Percentiles rank a stretch among this genome's conserved stretches.
Evolutionary conservation across 2,329 filamentous ascomycete genomes (phyloP).

Genomic region (Eutypa lata): DNA sequence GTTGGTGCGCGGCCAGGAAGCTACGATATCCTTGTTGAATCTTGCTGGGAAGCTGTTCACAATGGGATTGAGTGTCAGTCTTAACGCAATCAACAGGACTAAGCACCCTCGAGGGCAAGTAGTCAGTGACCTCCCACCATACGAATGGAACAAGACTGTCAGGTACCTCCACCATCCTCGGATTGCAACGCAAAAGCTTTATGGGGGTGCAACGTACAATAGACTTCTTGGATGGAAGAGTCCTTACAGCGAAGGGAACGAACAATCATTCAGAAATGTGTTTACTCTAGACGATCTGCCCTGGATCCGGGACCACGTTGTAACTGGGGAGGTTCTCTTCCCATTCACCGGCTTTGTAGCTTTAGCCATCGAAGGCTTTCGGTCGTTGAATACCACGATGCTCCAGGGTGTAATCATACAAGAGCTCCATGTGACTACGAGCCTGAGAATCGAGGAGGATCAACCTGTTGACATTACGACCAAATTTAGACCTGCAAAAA

Average conservation of each 20-base stretch:
- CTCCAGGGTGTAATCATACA: slow-evolving; percentile 3
- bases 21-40: slow-evolving; percentile 1
- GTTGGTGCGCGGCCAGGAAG: slow-evolving; percentile 4
- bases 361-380: slow-evolving; percentile 8
- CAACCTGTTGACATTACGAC: slow-evolving; percentile 23
- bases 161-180: slow-evolving; percentile 2
- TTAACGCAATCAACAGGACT: slow-evolving; percentile 6
- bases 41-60: slow-evolving; percentile 8
- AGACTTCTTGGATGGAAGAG: slow-evolving; percentile 11
- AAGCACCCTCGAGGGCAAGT: slow-evolving; percentile 5
- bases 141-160: slow-evolving; percentile 10
- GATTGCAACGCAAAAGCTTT: slow-evolving; percentile 6
- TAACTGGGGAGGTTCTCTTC: slow-evolving; percentile 22
- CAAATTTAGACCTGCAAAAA: slow-evolving; percentile 15
- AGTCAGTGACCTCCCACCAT: slow-evolving; percentile 9
- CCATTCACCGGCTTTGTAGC: slow-evolving; percentile 11
- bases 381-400: background rate
- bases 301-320: slow-evolving; percentile 44
- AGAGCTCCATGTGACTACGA: slow-evolving; percentile 13
- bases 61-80: slow-evolving; percentile 2
- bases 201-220: slow-evolving; percentile 4
- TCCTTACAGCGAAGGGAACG: slow-evolving; percentile 8
- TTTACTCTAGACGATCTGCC: slow-evolving; percentile 35
- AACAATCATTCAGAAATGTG: slow-evolving; percentile 34
- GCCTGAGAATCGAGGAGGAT: slow-evolving; percentile 25